Base-by-base conservation (phyloP, 148 eudicot species). In the Rhododendron vialii region DNA sequence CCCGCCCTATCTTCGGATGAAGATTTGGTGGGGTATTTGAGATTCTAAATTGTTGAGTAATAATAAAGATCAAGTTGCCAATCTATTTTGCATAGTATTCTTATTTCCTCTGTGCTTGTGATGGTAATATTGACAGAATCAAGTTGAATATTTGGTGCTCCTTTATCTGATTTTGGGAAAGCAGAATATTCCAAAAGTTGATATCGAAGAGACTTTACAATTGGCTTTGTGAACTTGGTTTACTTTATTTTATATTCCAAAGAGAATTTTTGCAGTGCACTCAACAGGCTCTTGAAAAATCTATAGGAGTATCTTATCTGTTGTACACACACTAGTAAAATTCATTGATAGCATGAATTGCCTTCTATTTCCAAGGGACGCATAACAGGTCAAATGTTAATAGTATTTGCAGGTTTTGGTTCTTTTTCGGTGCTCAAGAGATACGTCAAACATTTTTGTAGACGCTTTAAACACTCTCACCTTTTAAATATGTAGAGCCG, bases 41-140 rank as follows among this genome's bases (percentile, higher is more conserved):
- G 53, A 45, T 83, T 83, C 78, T 61, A 30, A 87, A 33, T 82
- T 55, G 81, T 51, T 28, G 2, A 76, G 33, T 61, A 38, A 74
- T 43, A 61, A 82, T 43, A 61, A 83, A 78, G 20, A 53, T 82
- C 78, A 45, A 77, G 18, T 61, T 83, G 79, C 85, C 36, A n/a
- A 38, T 79, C 14, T 78, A 13, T 57, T 1, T 78, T 33, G 45
- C 55, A 35, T 38, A 26, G 36, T 80, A 45, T 8, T 30, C 35
- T 12, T 8, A 28, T 38, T 24, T 6, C 38, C 6, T 53, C 79
- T 77, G 2, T 69, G 24, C 30, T 1, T 83, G 45, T 47, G 65
- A 81, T 80, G 57, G 13, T 48, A 26, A 78, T 14, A 71, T 30
- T 5, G 76, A 33, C 76, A 71, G 76, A 71, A 30, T 71, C 41